Evolutionary conservation across 352 stramenopile species (phyloP).

Genomic region (Pythium angustatum): DNA sequence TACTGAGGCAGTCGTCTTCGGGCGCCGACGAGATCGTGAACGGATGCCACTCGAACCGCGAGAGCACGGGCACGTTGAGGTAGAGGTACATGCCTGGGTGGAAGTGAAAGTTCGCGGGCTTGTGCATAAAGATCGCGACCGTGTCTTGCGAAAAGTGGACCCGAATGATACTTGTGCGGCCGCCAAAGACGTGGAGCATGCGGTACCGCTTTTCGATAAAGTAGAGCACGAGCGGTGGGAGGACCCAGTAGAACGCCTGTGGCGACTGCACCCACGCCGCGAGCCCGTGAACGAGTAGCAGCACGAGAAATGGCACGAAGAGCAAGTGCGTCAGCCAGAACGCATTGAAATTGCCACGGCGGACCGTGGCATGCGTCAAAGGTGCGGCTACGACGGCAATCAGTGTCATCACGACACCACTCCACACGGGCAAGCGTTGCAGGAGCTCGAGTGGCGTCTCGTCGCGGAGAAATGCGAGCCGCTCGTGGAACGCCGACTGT

Average conservation of each 20-base stretch:
- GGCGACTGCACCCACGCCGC: constrained; percentile 59
- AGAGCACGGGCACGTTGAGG: constrained; percentile 79
- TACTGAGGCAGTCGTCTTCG: constrained; percentile 59
- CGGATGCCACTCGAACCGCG: constrained; percentile 83
- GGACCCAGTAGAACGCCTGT: constrained; percentile 57
- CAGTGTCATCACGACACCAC: constrained; percentile 58
- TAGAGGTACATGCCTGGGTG: constrained; percentile 83
- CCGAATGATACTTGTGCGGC: constrained; percentile 47
- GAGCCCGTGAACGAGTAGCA: constrained; percentile 67
- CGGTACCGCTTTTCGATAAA: constrained; percentile 62
- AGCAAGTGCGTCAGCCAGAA: constrained; percentile 74
- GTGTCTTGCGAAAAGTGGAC: constrained; percentile 57
- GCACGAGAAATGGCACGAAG: constrained; percentile 63
- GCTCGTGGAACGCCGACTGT: constrained; percentile 44
- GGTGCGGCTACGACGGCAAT: constrained; percentile 49
- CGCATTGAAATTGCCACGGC: constrained; percentile 59
- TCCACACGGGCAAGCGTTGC: constrained; percentile 61
- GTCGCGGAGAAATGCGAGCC: constrained; percentile 55
- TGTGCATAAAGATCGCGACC: constrained; percentile 67
- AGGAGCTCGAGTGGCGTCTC: constrained; percentile 47
- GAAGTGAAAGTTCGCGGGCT: constrained; percentile 57
- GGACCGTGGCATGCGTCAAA: constrained; percentile 48
- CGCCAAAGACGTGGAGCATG: constrained; percentile 52
- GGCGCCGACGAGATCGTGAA: constrained; percentile 89
- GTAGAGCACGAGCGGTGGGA: constrained; percentile 59